phyloP scores from a whole-genome alignment of 2,329 filamentous ascomycete species.

The Ambrosiella cleistominuta region DNA sequence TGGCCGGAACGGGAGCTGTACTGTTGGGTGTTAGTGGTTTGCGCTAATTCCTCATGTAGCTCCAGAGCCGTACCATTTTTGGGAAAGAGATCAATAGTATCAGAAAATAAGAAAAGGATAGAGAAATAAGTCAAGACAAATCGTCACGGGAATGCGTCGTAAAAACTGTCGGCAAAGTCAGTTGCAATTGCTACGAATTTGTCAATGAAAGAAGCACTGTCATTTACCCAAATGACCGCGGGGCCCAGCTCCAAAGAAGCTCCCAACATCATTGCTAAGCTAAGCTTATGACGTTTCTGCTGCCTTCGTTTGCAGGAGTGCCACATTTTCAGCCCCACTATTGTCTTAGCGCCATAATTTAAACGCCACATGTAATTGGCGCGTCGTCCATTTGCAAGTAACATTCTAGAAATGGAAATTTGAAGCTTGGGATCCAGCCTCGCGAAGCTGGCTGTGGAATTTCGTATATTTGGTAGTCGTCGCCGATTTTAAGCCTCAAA shows the following conservation, averaged over 20 bases:
- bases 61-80: conserved; percentile 4
- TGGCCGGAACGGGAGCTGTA: conserved; percentile 22
- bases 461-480: neutral
- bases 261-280: neutral
- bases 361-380: conserved; percentile 5
- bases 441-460: conserved; percentile 16
- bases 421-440: conserved; percentile 10
- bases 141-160: too few relatives aligned
- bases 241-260: neutral
- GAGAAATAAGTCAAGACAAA: too few relatives aligned
- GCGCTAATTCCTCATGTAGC: neutral
- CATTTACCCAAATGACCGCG: neutral
- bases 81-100: neutral
- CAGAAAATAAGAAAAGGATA: too few relatives aligned
- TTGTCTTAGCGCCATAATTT: conserved; percentile 2
- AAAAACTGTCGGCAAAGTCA: too few relatives aligned
- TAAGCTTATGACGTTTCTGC: conserved; percentile 13
- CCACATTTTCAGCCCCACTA: neutral
- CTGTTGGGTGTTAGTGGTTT: neutral
- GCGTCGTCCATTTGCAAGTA: conserved; percentile 4
- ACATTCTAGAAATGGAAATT: conserved; percentile 3
- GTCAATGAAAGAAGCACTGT: too few relatives aligned
- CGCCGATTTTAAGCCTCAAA: neutral
- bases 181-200: too few relatives aligned
- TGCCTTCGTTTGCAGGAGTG: conserved; percentile 4